A percentile compares a stretch with the other conserved stretches of the same genome.
Conservation (phyloP, 805 yeast genomes). For the Wickerhamomyces xylosicus region DNA sequence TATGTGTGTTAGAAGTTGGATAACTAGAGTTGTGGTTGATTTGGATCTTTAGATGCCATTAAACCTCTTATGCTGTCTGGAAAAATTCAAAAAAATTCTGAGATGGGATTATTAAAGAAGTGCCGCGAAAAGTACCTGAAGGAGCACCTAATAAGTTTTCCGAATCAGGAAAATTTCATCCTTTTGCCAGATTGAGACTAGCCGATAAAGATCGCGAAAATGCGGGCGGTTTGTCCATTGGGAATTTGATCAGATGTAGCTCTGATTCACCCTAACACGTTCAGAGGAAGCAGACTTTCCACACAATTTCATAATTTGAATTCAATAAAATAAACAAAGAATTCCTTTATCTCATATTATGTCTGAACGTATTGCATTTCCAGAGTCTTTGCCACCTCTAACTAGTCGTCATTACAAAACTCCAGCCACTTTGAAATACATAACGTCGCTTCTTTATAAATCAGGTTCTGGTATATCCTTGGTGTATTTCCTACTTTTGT, state of each 20-base stretch:
- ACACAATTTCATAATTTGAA: background rate
- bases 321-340: background rate
- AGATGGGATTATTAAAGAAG: slow-evolving; percentile 1
- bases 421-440: slow-evolving; percentile 17
- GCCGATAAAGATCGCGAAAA: too few species aligned
- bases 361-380: slow-evolving; percentile 11
- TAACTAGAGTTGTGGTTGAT: too few species aligned
- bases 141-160: background rate
- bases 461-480: slow-evolving; percentile 25
- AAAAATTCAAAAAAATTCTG: background rate
- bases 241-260: too few species aligned
- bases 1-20: background rate
- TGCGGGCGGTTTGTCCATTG: too few species aligned
- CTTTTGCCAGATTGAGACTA: too few species aligned
- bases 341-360: background rate
- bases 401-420: slow-evolving; percentile 2
- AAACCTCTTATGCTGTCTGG: too few species aligned
- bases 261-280: too few species aligned
- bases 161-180: too few species aligned
- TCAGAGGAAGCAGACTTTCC: too few species aligned
- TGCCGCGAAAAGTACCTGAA: too few species aligned
- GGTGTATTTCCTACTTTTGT: slow-evolving; percentile 22
- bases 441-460: slow-evolving; percentile 21
- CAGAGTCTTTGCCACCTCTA: slow-evolving; percentile 10
- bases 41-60: too few species aligned